These are phyloP conservation scores for Sugiyamaella castrensis DNA, from an alignment of 1,139 yeast genomes.

Conservation along the genomic window DNA sequence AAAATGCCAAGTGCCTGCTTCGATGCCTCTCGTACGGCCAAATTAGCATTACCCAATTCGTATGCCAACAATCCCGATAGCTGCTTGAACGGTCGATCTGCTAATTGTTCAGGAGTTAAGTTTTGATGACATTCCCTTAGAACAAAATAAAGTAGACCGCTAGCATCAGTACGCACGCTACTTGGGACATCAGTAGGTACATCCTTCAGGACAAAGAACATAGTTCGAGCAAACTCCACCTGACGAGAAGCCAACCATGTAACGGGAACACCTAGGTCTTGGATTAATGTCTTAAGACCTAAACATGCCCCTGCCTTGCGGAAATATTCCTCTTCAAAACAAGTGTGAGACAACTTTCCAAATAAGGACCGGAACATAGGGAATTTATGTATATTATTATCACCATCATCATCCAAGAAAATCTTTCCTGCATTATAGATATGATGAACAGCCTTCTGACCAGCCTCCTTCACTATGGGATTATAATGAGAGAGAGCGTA, in stretches of 20 bases:
- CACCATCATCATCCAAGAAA: slow-evolving; percentile 64
- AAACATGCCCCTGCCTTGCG: slow-evolving; percentile 85
- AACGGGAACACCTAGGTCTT: slow-evolving; percentile 63
- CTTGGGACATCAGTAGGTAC: slow-evolving; percentile 87
- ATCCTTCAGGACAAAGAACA: slow-evolving; percentile 87
- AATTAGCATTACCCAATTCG: slow-evolving; percentile 86
- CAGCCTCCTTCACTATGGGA: slow-evolving; percentile 65
- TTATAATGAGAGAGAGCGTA: slow-evolving; percentile 80
- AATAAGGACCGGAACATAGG: slow-evolving; percentile 76
- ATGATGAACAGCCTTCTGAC: slow-evolving; percentile 60
- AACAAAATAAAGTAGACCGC: slow-evolving; percentile 59
- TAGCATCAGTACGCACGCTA: slow-evolving; percentile 70
- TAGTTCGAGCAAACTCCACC: slow-evolving; percentile 78
- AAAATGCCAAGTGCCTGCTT: slow-evolving; percentile 66
- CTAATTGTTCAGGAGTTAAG: slow-evolving; percentile 55
- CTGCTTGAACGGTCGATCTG: slow-evolving; percentile 71
- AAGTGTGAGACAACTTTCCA: slow-evolving; percentile 81
- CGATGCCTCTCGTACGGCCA: slow-evolving; percentile 77
- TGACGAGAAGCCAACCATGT: slow-evolving; percentile 75
- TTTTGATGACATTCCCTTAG: slow-evolving; percentile 63
- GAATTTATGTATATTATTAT: slow-evolving; percentile 64
- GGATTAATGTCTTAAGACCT: slow-evolving; percentile 72
- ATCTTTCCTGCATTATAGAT: slow-evolving; percentile 61
- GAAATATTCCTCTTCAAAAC: slow-evolving; percentile 85
- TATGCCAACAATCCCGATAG: slow-evolving; percentile 84